A percentile compares a stretch with the other conserved stretches of the same genome.
phyloP scores from a whole-genome alignment of 164 flowering plant genomes.

The Vitis labrusca region DNA sequence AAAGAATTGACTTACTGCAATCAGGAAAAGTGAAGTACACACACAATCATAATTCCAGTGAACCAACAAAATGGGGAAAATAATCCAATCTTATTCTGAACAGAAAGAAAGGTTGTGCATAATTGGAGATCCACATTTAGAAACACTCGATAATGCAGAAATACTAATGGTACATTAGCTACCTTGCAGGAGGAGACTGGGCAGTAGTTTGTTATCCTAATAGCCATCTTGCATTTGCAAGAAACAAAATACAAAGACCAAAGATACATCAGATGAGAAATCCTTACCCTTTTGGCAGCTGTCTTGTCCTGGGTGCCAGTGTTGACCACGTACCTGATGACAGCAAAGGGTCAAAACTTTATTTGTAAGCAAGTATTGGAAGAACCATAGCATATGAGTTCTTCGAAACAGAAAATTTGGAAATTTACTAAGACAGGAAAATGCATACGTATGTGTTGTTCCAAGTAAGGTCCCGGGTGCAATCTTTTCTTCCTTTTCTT shows the following conservation, averaged over 20 bases:
- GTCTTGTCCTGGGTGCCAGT: constrained; percentile 76
- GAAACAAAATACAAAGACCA: neutral
- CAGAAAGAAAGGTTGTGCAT: too few species aligned
- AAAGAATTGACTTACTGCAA: neutral
- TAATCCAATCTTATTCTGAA: too few species aligned
- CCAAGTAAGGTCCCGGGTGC: constrained; percentile 91
- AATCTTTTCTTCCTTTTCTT: constrained; percentile 85
- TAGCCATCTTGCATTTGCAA: neutral
- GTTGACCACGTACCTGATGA: constrained; percentile 58
- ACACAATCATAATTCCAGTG: constrained; percentile 1
- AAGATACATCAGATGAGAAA: neutral
- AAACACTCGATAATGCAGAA: too few species aligned
- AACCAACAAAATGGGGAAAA: neutral
- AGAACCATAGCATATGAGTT: neutral
- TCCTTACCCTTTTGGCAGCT: constrained; percentile 81
- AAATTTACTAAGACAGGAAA: neutral
- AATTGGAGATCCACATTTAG: too few species aligned
- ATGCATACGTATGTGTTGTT: constrained; percentile 79
- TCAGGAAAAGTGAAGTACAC: neutral
- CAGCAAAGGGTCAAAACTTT: neutral
- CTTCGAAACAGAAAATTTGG: neutral
- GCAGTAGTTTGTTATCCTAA: neutral
- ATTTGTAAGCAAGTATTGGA: neutral
- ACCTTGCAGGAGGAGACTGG: too few species aligned
- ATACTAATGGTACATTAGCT: too few species aligned